Base-by-base conservation (phyloP, 495 filamentous ascomycete genomes). In the Penicillium alfredii region DNA sequence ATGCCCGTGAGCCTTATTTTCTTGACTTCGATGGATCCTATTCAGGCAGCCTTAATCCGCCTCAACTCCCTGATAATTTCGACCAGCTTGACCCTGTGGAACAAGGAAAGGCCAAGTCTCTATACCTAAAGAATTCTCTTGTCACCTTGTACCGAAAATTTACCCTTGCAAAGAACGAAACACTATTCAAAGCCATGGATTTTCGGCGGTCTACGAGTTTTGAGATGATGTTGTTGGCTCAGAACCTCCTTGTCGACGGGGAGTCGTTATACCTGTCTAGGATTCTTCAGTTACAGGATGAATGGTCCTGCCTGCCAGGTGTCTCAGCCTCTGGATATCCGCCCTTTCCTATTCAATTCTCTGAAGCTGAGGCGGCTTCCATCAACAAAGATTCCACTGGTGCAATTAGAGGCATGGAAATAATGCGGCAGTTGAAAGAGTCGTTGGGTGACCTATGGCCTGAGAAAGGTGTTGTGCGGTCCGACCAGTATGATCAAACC, bases 11-110 rank as follows among this genome's bases (percentile, higher is more conserved):
- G 17, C 57, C 47, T 23, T 45, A 44, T 33, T 47, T 59, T 34
- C 39, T 61, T 17, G 57, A 59, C 35, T 49, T 49, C 26, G 49
- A 61, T 35, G 53, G 54, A 10, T 42, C 37, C 6, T 2, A 30
- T 5, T 14, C 30, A 19, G 34, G 30, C 6, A 30, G 37, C 20
- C 19, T 54, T 26, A 44, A 51, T 18, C 47, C 30, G 11, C 53
- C 47, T 7, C 14, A 9, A 28, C 47, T 52, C 16, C 51, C 47
- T 11, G 38, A 49, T 8, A 30, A 44, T 40, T 48, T 48, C 10
- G 44, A 45, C 28, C 23, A 28, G 29, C 45, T 58, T 13, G 33
- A 47, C 28, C 33, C 47, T 19, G 26, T 12, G 3, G 41, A 51
- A 31, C 32, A 58, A 41, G 26, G 10, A 4, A 16, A 40, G 32